A percentile compares a stretch with the other conserved stretches of the same genome.
phyloP scores from a whole-genome alignment of 305 asterid genomes.

The Fraxinus velutina region DNA sequence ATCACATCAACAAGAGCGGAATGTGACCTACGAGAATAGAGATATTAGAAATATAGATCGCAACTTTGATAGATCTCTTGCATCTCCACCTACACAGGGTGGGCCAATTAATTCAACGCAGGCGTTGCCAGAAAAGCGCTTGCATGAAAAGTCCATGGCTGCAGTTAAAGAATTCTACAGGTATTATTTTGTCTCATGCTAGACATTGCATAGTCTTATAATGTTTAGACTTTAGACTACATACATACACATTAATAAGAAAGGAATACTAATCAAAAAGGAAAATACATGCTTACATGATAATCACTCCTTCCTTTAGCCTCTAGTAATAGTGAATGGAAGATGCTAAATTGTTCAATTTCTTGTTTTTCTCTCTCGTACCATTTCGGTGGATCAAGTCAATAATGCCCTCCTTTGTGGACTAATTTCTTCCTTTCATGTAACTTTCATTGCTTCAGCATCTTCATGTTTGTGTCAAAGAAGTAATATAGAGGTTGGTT shows the following conservation, averaged over 20 bases:
- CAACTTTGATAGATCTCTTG: constrained; percentile 43
- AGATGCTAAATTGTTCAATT: background rate
- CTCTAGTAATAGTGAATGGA: background rate
- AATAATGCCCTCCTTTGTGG: background rate
- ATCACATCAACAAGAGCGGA: constrained; percentile 38
- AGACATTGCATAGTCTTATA: background rate
- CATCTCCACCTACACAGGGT: constrained; percentile 44
- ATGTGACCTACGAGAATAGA: constrained; percentile 36
- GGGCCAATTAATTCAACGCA: constrained; percentile 31
- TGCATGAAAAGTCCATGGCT: constrained; percentile 61
- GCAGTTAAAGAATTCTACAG: constrained; percentile 84
- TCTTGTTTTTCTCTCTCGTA: background rate
- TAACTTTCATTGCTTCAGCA: background rate
- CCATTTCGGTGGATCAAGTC: background rate
- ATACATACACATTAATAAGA: background rate
- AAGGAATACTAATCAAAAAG: background rate
- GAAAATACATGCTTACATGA: background rate
- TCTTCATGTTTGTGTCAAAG: background rate
- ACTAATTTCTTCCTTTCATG: background rate
- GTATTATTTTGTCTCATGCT: constrained; percentile 34
- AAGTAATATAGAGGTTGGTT: background rate
- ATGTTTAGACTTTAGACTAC: constrained; percentile 17
- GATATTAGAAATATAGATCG: constrained; percentile 48
- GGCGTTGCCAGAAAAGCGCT: constrained; percentile 48
- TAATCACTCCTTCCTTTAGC: background rate